Percentiles rank a stretch among this genome's conserved stretches.
These are phyloP conservation scores for Jimgerdemannia lactiflua DNA, from an alignment of 192 early-diverging fungal species.

Conservation along the genomic window DNA sequence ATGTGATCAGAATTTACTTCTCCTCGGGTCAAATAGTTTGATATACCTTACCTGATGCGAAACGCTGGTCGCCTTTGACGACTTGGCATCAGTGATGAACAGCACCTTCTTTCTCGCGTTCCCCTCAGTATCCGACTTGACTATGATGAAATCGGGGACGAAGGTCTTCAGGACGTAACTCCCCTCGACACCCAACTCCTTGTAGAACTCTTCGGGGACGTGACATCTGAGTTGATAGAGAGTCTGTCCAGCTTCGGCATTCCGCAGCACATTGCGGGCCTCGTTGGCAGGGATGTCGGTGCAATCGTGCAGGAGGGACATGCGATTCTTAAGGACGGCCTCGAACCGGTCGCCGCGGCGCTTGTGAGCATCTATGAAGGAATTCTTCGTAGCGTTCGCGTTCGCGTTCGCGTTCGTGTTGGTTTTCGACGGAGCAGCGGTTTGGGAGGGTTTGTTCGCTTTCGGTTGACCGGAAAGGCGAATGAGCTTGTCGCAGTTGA, in stretches of 20 bases:
- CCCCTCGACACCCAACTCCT: constrained; percentile 1
- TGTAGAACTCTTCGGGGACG: constrained; percentile 17
- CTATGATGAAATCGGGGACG: constrained; percentile 24
- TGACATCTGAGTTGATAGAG: constrained; percentile 21
- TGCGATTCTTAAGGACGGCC: constrained; percentile 1
- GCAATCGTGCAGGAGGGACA: constrained; percentile 12
- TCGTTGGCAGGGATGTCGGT: not conserved
- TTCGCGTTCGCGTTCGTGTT: not conserved
- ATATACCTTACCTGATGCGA: constrained; percentile 20
- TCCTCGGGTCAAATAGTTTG: not conserved
- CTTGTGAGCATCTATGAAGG: constrained; percentile 9
- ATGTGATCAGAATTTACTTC: not conserved
- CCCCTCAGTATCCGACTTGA: constrained; percentile 3
- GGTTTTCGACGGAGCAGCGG: not conserved
- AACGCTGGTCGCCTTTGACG: constrained; percentile 17
- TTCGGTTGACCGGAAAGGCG: constrained; percentile 8
- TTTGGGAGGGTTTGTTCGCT: not conserved
- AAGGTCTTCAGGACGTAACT: constrained; percentile 10
- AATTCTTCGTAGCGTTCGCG: not conserved
- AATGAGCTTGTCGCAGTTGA: constrained; percentile 26
- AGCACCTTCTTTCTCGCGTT: not conserved
- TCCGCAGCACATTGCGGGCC: constrained; percentile 1
- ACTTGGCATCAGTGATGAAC: constrained; percentile 23
- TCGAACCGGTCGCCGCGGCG: constrained; percentile 20
- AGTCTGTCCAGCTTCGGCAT: constrained; percentile 13